Evolutionary conservation across 2,329 filamentous ascomycete species (phyloP), one percentile per base, ranked within the genome.

Genomic region (Magnaporthales sp.): DNA sequence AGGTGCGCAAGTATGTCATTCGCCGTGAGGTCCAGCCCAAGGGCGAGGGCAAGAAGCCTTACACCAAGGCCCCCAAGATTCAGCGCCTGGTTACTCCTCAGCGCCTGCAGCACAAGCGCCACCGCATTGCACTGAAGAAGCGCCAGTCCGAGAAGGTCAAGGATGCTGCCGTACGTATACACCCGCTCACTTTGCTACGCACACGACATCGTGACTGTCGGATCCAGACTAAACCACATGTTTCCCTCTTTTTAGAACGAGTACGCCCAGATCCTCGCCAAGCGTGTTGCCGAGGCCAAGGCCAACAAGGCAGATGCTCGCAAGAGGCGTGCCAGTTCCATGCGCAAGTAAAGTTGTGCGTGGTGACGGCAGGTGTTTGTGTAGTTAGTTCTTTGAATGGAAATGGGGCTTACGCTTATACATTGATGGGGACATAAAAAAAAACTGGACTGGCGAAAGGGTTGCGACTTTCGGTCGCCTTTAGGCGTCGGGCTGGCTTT

Each of bases 1-100:
- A 94, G 91, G 91, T 95, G 84, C 94, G 95, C 87, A 97, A 98
- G 87, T 99, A 97, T 86, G 95, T 99, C 83, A 98, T 99, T 79
- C 95, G 95, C 81, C 95, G 95, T 82, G 95, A 98, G 83, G 89
- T 99, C 78, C 89, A 93, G 86, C 91, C 92, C 80, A 96, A 96
- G 91, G 91, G 90, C 79, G 95, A 98, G 88, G 94, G 93, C 84
- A 96, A 95, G 86, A 91, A 92, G 85, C 84, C 93, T 77, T 98
- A 98, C 90, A 97, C 94, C 91, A 99, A 99, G 92, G 95, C 95
- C 77, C 95, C 95, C 83, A 96, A 94, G 89, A 99, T 99, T 85
- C 95, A 99, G 90, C 92, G 95, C 81, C 92, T 99, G 77, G 93
- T 99, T 77, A 99, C 95, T 79, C 95, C 95, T 81, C 95, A 98